Conservation (phyloP, 805 yeast genomes). For the Kuraishia borneana region DNA sequence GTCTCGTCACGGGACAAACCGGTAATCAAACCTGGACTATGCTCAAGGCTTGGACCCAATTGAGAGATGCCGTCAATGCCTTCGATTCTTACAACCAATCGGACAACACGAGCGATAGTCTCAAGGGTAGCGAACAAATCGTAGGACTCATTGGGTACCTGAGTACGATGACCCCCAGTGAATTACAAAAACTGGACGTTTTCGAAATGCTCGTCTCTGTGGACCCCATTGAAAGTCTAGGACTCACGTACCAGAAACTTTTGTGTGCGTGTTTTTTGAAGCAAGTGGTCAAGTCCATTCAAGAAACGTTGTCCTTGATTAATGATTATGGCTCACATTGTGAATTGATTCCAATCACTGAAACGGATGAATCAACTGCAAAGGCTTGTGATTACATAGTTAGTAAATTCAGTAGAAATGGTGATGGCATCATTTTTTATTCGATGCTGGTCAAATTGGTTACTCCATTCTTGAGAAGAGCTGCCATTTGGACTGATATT, state of each 20-base stretch:
- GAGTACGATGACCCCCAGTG: background rate
- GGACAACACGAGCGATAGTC: constrained; percentile 5
- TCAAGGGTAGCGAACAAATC: constrained; percentile 3
- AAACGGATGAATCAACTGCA: constrained; percentile 10
- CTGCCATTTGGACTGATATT: constrained; percentile 44
- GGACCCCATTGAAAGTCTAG: constrained; percentile 34
- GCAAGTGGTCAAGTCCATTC: constrained; percentile 37
- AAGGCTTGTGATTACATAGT: constrained; percentile 1
- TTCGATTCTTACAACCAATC: constrained; percentile 20
- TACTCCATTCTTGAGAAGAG: constrained; percentile 56
- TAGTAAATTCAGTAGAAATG: constrained; percentile 2
- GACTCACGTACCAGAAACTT: constrained; percentile 33
- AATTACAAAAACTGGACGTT: constrained; percentile 24
- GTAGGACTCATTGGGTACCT: constrained; percentile 1
- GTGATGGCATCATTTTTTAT: constrained; percentile 18
- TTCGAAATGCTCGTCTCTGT: constrained; percentile 40
- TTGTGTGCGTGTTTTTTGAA: constrained; percentile 37
- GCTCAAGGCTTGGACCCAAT: constrained; percentile 33
- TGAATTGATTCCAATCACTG: constrained; percentile 3
- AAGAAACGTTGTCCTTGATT: background rate
- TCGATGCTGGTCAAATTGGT: constrained; percentile 43
- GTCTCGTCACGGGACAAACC: constrained; percentile 41
- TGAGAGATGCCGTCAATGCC: constrained; percentile 23
- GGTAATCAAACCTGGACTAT: constrained; percentile 52
- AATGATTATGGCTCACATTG: background rate